Conservation (phyloP, 2,329 filamentous ascomycete species). For the Aspergillus versicolor region DNA sequence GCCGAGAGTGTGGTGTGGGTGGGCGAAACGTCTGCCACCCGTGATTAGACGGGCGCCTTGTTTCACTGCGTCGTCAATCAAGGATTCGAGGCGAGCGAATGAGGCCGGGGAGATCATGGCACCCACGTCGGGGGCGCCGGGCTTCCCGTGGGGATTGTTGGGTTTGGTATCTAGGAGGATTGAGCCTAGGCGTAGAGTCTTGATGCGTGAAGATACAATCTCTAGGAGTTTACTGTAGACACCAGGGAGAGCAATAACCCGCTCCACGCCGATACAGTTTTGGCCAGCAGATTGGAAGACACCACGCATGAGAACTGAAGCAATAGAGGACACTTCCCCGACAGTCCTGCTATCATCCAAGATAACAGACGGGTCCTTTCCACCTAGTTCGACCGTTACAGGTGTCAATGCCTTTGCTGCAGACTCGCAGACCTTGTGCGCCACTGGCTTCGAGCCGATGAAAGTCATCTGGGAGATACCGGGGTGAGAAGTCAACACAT, state of each 20-base stretch:
- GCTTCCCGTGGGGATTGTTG: slow-evolving; percentile 18
- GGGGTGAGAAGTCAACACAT: slow-evolving; percentile 79
- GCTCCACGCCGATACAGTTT: slow-evolving; percentile 97
- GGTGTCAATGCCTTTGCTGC: slow-evolving; percentile 85
- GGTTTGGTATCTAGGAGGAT: slow-evolving; percentile 52
- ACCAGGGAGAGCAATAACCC: slow-evolving; percentile 76
- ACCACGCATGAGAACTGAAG: slow-evolving; percentile 82
- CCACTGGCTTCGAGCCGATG: slow-evolving; percentile 85
- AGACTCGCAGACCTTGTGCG: slow-evolving; percentile 81
- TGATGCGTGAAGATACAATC: slow-evolving; percentile 71
- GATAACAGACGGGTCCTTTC: slow-evolving; percentile 89
- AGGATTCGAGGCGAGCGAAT: slow-evolving; percentile 72
- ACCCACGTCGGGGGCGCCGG: slow-evolving; percentile 66
- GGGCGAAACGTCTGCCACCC: slow-evolving; percentile 70
- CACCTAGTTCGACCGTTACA: slow-evolving; percentile 85
- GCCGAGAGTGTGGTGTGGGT: slow-evolving; percentile 72
- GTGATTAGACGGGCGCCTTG: slow-evolving; percentile 77
- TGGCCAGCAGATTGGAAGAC: slow-evolving; percentile 95
- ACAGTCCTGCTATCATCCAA: slow-evolving; percentile 70
- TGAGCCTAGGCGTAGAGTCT: slow-evolving; percentile 72
- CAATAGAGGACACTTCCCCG: slow-evolving; percentile 65
- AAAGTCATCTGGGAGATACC: slow-evolving; percentile 88
- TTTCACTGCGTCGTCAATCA: slow-evolving; percentile 74
- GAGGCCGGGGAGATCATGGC: slow-evolving; percentile 80
- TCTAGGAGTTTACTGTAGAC: slow-evolving; percentile 72